Evolutionary conservation across 2,329 filamentous ascomycete species (phyloP).

Genomic region (Knoxdaviesia capensis): DNA sequence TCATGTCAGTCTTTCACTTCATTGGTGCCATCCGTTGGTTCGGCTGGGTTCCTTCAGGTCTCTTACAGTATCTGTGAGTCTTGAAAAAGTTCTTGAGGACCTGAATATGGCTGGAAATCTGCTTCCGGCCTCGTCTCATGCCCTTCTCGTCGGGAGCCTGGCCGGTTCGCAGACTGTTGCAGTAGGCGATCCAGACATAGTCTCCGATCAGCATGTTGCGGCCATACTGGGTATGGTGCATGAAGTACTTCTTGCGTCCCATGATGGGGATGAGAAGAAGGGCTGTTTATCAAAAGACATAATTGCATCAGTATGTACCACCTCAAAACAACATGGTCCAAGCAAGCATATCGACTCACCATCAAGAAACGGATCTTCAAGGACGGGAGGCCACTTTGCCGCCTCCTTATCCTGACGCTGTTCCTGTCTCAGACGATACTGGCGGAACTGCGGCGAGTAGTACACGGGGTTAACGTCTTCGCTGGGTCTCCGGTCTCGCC

Average conservation of each 20-base stretch:
- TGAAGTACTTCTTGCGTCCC: slow-evolving; percentile 45
- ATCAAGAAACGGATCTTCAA: slow-evolving; percentile 48
- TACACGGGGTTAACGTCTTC: slow-evolving; percentile 32
- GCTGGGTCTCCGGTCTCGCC: not conserved
- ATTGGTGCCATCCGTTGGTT: not conserved
- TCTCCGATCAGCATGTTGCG: slow-evolving; percentile 52
- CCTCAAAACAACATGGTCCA: not conserved
- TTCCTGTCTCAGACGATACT: slow-evolving; percentile 44
- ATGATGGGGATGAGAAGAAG: slow-evolving; percentile 45
- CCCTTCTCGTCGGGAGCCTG: slow-evolving; percentile 20
- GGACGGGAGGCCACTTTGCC: slow-evolving; percentile 37
- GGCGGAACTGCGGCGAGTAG: slow-evolving; percentile 39
- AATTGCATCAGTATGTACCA: not conserved
- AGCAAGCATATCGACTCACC: slow-evolving; percentile 20
- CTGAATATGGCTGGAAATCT: slow-evolving; percentile 52
- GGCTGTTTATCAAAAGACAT: slow-evolving; percentile 17
- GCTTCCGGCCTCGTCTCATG: slow-evolving; percentile 30
- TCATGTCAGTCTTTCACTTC: slow-evolving; percentile 4
- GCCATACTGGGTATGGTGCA: slow-evolving; percentile 41
- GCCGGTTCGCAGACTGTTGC: slow-evolving; percentile 22
- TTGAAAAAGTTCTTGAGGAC: slow-evolving; percentile 48
- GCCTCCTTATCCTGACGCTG: slow-evolving; percentile 37
- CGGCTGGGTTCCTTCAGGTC: not conserved
- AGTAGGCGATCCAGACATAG: slow-evolving; percentile 39
- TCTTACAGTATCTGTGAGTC: slow-evolving; percentile 42